Evolutionary conservation across 2,329 filamentous ascomycete species (phyloP).

Genomic region (Onygenales sp.): DNA sequence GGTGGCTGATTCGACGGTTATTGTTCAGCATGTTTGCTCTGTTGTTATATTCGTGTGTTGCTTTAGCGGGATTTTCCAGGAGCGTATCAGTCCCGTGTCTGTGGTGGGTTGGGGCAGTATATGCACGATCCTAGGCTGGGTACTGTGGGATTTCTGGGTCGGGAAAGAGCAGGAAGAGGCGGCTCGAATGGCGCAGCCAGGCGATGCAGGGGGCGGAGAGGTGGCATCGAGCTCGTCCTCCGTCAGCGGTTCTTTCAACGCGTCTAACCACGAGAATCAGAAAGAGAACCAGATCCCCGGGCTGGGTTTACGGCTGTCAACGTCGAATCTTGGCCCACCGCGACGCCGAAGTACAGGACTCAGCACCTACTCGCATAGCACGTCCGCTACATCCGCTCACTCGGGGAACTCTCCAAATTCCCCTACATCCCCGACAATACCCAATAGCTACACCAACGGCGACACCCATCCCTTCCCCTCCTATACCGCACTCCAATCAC

Average conservation of each 20-base stretch:
- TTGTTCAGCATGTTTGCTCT: slow-evolving; percentile 92
- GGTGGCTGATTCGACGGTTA: slow-evolving; percentile 88
- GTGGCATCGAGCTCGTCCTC: not conserved
- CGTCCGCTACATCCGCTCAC: slow-evolving; percentile 48
- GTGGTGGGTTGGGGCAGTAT: slow-evolving; percentile 78
- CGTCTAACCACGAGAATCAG: slow-evolving; percentile 12
- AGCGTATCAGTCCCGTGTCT: slow-evolving; percentile 79
- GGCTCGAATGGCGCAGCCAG: slow-evolving; percentile 19
- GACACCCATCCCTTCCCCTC: slow-evolving; percentile 18
- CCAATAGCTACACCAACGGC: slow-evolving; percentile 13
- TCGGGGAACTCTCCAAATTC: slow-evolving; percentile 29
- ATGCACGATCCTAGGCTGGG: slow-evolving; percentile 77
- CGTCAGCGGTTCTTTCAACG: slow-evolving; percentile 17
- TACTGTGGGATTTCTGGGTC: slow-evolving; percentile 86
- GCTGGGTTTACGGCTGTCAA: slow-evolving; percentile 34
- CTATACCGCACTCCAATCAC: slow-evolving; percentile 12
- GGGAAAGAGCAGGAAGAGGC: slow-evolving; percentile 54
- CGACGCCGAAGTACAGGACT: slow-evolving; percentile 19
- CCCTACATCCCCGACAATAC: slow-evolving; percentile 13
- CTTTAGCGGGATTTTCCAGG: slow-evolving; percentile 82
- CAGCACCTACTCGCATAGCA: slow-evolving; percentile 40
- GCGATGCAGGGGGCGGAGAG: slow-evolving; percentile 20
- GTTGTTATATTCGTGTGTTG: slow-evolving; percentile 91
- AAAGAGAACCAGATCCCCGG: slow-evolving; percentile 28
- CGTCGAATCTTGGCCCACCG: slow-evolving; percentile 24